Evolutionary conservation across 2,329 filamentous ascomycete species (phyloP), one percentile per base, ranked within the genome.

Genomic region (Penicillium sumatraense): DNA sequence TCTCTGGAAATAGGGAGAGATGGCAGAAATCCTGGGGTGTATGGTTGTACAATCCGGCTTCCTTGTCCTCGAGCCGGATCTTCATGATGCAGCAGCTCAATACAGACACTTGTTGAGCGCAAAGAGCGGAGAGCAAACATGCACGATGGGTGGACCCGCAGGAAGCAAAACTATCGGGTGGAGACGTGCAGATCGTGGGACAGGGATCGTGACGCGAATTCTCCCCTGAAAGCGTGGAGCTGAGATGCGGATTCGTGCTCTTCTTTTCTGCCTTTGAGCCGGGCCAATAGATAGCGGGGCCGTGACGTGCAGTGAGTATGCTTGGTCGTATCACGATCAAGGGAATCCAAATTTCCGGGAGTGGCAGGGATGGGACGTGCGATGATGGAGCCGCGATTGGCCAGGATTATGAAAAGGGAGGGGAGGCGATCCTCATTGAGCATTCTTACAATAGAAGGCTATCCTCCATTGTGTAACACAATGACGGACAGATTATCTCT

Each of bases 121-220:
- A 44, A 42, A 53, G 44, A 42, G 41, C 41, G 41, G 42, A 46
- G 42, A 31, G 27, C 42, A 21, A 46, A 31, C 16, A 26, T 46
- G 27, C 26, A n/a, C 8, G 26, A 36, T 45, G 45, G 26, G 47
- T 33, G 40, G 40, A 50, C 51, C 45, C 36, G 14, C 21, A 50
- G 44, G 40, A 54, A 52, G 26, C 31, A 42, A 49, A 54, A 59
- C 51, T 55, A 57, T 57, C 23, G 53, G 23, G 57, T 57, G 49
- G 54, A 46, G 53, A 38, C 41, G 11, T 40, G 56, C 33, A 42
- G 57, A 60, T 61, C 59, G 23, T 38, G 46, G 49, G 23, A 21
- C 40, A 38, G 23, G 47, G 38, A 52, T 53, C 29, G 27, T 46
- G 36, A 31, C 26, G n/a, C 46, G 42, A 23, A 31, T 31, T 46